Conservation (phyloP, 495 filamentous ascomycete genomes). For the Aspergillus sparsus region DNA sequence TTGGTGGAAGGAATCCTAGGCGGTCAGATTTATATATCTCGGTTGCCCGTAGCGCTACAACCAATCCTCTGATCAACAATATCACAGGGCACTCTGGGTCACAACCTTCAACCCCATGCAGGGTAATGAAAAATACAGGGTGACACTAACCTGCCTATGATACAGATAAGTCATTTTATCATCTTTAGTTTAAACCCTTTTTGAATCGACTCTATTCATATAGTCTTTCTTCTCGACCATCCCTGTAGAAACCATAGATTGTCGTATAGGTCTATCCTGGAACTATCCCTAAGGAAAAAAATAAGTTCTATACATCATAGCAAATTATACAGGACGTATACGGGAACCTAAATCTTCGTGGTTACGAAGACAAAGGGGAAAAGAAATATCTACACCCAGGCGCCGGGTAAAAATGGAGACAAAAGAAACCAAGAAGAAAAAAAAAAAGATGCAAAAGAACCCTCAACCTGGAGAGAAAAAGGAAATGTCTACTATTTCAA, state of each 20-base stretch:
- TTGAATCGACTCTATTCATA: neutral
- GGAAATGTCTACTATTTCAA: slow-evolving; percentile 38
- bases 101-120: too few species aligned
- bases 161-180: too few species aligned
- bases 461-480: slow-evolving; percentile 3
- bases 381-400: slow-evolving; percentile 26
- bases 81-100: too few species aligned
- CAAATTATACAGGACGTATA: slow-evolving; percentile 23
- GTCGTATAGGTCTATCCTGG: slow-evolving; percentile 18
- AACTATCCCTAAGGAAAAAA: slow-evolving; percentile 8
- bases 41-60: neutral
- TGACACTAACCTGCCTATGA: too few species aligned
- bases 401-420: slow-evolving; percentile 25
- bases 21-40: slow-evolving; percentile 5
- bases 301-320: slow-evolving; percentile 23
- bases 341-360: slow-evolving; percentile 3
- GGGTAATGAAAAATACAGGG: too few species aligned
- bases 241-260: slow-evolving; percentile 9
- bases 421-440: slow-evolving; percentile 21
- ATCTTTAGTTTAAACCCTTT: neutral
- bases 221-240: neutral
- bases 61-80: too few species aligned
- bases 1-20: neutral
- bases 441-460: slow-evolving; percentile 13
- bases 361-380: slow-evolving; percentile 16